These are phyloP conservation scores for Suhomyces bribrorum DNA, from an alignment of 1,139 yeast species.

Conservation along the genomic window DNA sequence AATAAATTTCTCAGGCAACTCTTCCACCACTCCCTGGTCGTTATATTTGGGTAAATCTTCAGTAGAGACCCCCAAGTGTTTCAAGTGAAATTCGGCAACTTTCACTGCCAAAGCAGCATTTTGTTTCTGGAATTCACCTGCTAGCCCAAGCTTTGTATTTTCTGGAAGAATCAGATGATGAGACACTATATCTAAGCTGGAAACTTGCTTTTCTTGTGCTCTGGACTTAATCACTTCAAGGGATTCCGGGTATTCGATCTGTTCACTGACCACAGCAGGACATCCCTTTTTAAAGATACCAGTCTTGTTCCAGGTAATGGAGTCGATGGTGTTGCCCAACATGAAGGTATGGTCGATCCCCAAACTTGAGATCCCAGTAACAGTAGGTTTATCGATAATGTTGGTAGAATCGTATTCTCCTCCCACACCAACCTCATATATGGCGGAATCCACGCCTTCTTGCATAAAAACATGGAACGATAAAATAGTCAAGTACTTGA, in stretches of 20 bases:
- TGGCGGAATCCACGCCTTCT: conserved; percentile 89
- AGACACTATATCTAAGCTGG: conserved; percentile 54
- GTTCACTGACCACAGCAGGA: conserved; percentile 67
- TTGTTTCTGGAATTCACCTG: conserved; percentile 79
- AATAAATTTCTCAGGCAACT: conserved; percentile 57
- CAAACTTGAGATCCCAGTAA: conserved; percentile 80
- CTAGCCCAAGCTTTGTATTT: conserved; percentile 65
- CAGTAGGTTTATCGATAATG: conserved; percentile 75
- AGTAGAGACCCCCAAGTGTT: conserved; percentile 41
- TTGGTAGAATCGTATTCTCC: conserved; percentile 97
- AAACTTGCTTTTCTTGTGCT: conserved; percentile 62
- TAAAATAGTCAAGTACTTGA: conserved; percentile 82
- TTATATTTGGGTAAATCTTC: conserved; percentile 27
- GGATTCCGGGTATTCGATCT: conserved; percentile 53
- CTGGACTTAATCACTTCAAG: conserved; percentile 56
- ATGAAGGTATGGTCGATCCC: conserved; percentile 93
- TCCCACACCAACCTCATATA: conserved; percentile 97
- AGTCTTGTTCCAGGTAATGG: conserved; percentile 95
- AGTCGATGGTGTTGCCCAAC: conserved; percentile 84
- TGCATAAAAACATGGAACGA: conserved; percentile 87
- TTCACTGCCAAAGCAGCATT: conserved; percentile 89
- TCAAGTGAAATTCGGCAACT: conserved; percentile 66
- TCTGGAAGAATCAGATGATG: conserved; percentile 31
- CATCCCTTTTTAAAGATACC: conserved; percentile 79
- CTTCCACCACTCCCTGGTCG: conserved; percentile 20